phyloP scores from a whole-genome alignment of 495 filamentous ascomycete species.

The Zalerion maritima region DNA sequence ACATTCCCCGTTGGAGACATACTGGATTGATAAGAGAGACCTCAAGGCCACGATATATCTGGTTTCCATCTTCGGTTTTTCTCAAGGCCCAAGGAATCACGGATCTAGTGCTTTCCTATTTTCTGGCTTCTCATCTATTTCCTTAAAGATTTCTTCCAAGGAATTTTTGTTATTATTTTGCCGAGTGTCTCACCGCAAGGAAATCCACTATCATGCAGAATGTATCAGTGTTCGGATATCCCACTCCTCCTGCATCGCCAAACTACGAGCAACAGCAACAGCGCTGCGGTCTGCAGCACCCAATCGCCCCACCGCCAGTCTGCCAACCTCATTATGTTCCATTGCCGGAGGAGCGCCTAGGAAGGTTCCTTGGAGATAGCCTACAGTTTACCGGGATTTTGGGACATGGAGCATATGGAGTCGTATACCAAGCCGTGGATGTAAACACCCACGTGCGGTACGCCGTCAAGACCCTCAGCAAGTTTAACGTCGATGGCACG shows the following conservation, averaged over 20 bases:
- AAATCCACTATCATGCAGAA: slow-evolving; percentile 40
- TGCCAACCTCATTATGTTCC: slow-evolving; percentile 24
- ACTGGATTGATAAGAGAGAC: too few species aligned
- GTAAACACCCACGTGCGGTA: slow-evolving; percentile 67
- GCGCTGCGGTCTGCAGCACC: slow-evolving; percentile 18
- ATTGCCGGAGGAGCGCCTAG: slow-evolving; percentile 71
- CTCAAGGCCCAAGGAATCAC: too few species aligned
- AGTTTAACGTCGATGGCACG: slow-evolving; percentile 47
- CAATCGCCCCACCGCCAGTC: slow-evolving; percentile 14
- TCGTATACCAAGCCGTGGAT: slow-evolving; percentile 89
- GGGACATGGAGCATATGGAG: slow-evolving; percentile 89
- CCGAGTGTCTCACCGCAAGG: too few species aligned
- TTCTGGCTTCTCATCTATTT: too few species aligned
- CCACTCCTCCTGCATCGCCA: slow-evolving; percentile 36
- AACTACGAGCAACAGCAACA: slow-evolving; percentile 18
- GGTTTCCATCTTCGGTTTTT: too few species aligned
- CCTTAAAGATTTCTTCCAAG: too few species aligned
- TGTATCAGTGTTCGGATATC: slow-evolving; percentile 37
- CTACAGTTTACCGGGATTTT: slow-evolving; percentile 74
- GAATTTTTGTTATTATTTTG: too few species aligned
- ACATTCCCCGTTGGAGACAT: too few species aligned
- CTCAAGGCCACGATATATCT: too few species aligned
- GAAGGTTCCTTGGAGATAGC: slow-evolving; percentile 66
- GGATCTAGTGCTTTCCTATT: too few species aligned
- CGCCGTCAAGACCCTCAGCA: slow-evolving; percentile 95